Base-by-base conservation (phyloP, 371 early-diverging fungal genomes). In the Mycotypha africana region DNA sequence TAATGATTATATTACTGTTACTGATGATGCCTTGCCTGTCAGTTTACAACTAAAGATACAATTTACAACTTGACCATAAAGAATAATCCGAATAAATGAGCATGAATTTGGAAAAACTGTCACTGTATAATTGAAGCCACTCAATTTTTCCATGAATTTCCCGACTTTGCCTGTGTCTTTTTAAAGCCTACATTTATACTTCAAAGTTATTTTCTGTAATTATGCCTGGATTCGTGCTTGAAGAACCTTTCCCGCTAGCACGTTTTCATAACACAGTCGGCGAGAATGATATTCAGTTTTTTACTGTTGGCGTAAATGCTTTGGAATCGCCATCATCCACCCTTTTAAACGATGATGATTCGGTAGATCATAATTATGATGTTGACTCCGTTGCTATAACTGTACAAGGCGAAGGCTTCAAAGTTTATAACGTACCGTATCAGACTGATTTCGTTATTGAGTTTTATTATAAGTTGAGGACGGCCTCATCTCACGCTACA, bases 21-120 rank as follows among this genome's bases (percentile, higher is more conserved):
- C 93, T 0, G 93, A 90, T 62, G 66, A 73, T 20, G 62, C 76
- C 9, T 65, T 92, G 36, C 88, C 90, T 19, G 74, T 79, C 49
- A 76, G 80, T 51, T 36, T 83, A 42, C 74, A 77, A 30, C 38
- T 79, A 5, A 55, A 52, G 33, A 51, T 73, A n/a, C n/a, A n/a
- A n/a, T n/a, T n/a, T n/a, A n/a, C n/a, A n/a, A n/a, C n/a, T n/a
- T n/a, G n/a, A n/a, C n/a, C n/a, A n/a, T n/a, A n/a, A n/a, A n/a
- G n/a, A n/a, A n/a, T n/a, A n/a, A n/a, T n/a, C n/a, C n/a, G n/a
- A n/a, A n/a, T n/a, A n/a, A n/a, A n/a, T n/a, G n/a, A n/a, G n/a
- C n/a, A n/a, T n/a, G n/a, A n/a, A n/a, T n/a, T n/a, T n/a, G n/a
- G n/a, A n/a, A n/a, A n/a, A n/a, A n/a, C n/a, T n/a, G n/a, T n/a